Evolutionary conservation across 108 stramenopile genomes (phyloP), one percentile per base, ranked within the genome.

Genomic region (Thalassiosira profunda): DNA sequence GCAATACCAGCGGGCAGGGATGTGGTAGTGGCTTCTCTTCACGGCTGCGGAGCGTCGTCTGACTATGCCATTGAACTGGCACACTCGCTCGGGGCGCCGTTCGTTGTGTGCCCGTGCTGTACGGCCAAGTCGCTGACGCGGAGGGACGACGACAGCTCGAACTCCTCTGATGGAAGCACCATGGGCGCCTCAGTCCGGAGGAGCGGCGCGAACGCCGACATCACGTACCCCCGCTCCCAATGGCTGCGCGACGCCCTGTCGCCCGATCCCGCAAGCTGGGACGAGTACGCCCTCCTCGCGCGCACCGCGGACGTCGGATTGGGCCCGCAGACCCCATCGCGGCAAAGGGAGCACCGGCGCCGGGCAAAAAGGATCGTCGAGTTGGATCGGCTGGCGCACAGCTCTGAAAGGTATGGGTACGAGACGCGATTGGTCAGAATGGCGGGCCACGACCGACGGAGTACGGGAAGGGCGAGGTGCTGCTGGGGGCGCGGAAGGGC

Each of bases 261-360:
- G 15, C 7, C 47, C 25, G 20, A 3, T 24, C 34, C 29, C 12
- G 41, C 3, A n/a, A 24, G 20, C 6, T 24, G 41, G 11, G 66
- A 47, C 7, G 15, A 71, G 12, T 76, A 75, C 20, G 47, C 37
- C 7, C 10, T 66, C 21, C 33, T 80, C 2, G 79, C 79, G 35
- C 77, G 78, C 54, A 56, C 58, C 11, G 83, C 83, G 15, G 83
- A 84, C 51, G 74, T 84, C 0, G 83, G 83, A 9, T 44, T 84
- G 7, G 83, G 83, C 3, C 83, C 83, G 14, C 83, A 84, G 28
- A 84, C 79, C 5, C 61, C 79, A 2, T 10, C 57, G 0, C 45
- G 78, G 23, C 83, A 84, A 51, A 36, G 74, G 33, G 31, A 60
- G 25, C 71, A 80, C 29, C 83, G 78, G 52, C 63, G 62, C 9